phyloP scores from a whole-genome alignment of 176 grass and related monocot genomes.

The Hsuehochloa calcarea region DNA sequence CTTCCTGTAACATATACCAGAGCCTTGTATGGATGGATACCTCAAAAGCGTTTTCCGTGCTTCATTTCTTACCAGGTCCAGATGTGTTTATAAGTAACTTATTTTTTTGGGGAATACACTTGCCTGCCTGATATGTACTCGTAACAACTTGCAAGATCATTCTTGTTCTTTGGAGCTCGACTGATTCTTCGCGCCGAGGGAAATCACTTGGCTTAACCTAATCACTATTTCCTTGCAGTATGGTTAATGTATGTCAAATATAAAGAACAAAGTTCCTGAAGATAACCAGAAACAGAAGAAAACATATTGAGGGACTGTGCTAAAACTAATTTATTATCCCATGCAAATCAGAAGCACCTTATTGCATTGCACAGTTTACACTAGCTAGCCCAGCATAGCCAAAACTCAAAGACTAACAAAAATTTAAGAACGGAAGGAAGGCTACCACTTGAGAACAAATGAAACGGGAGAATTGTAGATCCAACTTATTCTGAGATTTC shows the following conservation, averaged over 20 bases:
- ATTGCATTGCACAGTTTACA: constrained; percentile 14
- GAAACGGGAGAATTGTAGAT: neutral
- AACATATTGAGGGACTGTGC: neutral
- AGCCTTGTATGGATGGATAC: constrained; percentile 15
- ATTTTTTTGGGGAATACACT: neutral
- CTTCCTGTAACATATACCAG: constrained; percentile 50
- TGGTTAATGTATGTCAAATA: neutral
- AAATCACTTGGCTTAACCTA: neutral
- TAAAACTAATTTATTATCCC: constrained; percentile 21
- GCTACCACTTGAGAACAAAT: neutral
- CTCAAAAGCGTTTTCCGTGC: constrained; percentile 1
- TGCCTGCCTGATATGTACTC: neutral
- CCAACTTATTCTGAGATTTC: neutral
- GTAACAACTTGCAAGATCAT: neutral
- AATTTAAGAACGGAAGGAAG: neutral
- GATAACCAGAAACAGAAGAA: neutral
- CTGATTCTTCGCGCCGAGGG: neutral
- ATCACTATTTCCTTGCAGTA: neutral
- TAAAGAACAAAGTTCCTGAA: neutral
- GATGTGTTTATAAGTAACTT: constrained; percentile 37
- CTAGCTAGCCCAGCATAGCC: neutral
- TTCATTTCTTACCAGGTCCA: constrained; percentile 36
- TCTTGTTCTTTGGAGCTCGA: neutral
- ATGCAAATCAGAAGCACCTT: constrained; percentile 18
- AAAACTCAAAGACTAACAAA: neutral